Base-by-base conservation (phyloP, 2,329 filamentous ascomycete species). In the Apiospora pterosperma region DNA sequence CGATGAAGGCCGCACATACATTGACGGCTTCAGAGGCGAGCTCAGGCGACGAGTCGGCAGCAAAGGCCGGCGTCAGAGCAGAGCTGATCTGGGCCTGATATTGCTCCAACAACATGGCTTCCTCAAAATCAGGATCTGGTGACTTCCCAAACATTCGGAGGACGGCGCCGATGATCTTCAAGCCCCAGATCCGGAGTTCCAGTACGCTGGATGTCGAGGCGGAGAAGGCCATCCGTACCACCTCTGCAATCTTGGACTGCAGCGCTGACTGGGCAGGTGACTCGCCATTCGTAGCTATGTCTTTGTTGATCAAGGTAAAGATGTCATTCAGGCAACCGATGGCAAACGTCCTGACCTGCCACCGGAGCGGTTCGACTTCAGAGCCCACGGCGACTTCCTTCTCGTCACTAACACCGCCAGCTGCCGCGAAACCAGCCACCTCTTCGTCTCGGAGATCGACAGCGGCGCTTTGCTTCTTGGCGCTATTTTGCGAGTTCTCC, bases 11-110 rank as follows among this genome's bases (percentile, higher is more conserved):
- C n/a, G 95, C 96, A 73, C 96, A 99, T 7, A 99, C 96, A 72
- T 97, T 97, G 68, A 99, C 92, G 19, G 96, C 96, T 75, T 97
- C 95, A 0, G 96, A 94, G 8, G 96, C 96, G 19, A 99, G 83
- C 76, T 99, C 96, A 0, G 96, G 94, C 0, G 95, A 97, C 0
- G 96, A 99, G 76, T 99, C 96, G 4, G 90, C 90, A 1, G 96
- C 94, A 78, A 99, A 99, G 0, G 96, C 96, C 4, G 96, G 96
- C 0, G 96, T 99, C 67, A 99, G 83, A 0, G 96, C 96, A 21
- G 96, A 98, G 72, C 94, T 94, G 74, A 99, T 99, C 75, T 99
- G 96, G 5, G 96, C 96, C 78, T 99, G 96, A 73, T 99, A 99
- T 77, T 99, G 96, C 76, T 99, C 96, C 4, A 99, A 85, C 19